Evolutionary conservation across 768 basidiomycete species (phyloP).

Genomic region (Leccinum imitatum): DNA sequence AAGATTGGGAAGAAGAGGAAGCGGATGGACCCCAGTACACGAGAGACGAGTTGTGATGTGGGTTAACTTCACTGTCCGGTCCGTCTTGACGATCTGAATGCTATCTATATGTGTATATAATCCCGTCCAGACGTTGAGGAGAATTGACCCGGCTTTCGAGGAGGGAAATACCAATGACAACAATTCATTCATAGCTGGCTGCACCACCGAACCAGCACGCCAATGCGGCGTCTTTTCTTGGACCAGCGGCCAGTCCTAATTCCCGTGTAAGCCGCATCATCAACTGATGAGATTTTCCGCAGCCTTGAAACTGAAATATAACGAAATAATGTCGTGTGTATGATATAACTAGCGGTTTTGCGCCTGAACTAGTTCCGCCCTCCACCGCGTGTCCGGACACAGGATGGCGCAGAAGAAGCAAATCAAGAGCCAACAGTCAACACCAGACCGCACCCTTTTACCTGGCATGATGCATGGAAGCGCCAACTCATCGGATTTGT

Average conservation of each 20-base stretch:
- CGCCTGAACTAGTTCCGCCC: conserved; percentile 4
- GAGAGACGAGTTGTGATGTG: conserved; percentile 35
- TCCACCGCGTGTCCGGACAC: neutral
- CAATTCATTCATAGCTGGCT: conserved; percentile 20
- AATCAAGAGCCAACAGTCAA: neutral
- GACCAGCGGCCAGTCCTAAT: conserved; percentile 17
- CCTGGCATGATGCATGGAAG: neutral
- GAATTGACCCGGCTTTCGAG: conserved; percentile 2
- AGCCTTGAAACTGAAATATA: conserved; percentile 3
- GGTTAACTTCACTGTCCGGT: conserved; percentile 19
- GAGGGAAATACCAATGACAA: neutral
- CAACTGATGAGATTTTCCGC: conserved; percentile 9
- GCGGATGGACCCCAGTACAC: conserved; percentile 30
- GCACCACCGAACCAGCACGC: conserved; percentile 18
- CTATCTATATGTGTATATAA: conserved; percentile 5
- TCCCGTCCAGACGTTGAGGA: neutral
- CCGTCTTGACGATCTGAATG: conserved; percentile 17
- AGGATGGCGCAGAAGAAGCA: conserved; percentile 6
- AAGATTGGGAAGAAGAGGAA: conserved; percentile 31
- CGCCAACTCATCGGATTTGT: neutral
- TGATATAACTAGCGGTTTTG: conserved; percentile 16
- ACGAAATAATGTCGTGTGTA: conserved; percentile 12
- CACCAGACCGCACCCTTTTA: neutral
- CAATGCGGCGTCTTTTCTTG: conserved; percentile 10
- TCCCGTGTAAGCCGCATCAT: conserved; percentile 15